Conservation (phyloP, 23 red algal species). For the Gracilaria caudata region DNA sequence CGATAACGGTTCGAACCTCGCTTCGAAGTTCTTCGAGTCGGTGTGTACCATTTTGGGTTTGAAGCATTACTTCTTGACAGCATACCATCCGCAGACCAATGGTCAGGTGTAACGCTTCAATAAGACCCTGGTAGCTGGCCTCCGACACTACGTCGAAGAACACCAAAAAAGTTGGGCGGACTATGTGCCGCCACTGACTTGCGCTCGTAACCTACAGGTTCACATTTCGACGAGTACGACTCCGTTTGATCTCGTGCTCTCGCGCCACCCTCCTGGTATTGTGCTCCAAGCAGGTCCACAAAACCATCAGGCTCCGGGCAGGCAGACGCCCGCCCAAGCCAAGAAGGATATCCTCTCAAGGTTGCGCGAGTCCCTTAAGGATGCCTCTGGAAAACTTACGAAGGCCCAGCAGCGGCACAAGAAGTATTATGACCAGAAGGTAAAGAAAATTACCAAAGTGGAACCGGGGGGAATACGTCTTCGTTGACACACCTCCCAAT, state of each 20-base stretch:
- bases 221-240: background rate
- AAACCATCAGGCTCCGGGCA: background rate
- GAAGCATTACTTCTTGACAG: slow-evolving; percentile 23
- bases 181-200: slow-evolving; percentile 4
- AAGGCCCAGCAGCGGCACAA: background rate
- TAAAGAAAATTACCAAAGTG: background rate
- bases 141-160: background rate
- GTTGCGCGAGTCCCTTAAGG: background rate
- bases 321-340: background rate
- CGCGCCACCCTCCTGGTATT: slow-evolving; percentile 10
- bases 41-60: slow-evolving; percentile 12
- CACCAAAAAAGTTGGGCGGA: slow-evolving; percentile 18
- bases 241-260: background rate
- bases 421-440: background rate
- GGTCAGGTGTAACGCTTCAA: slow-evolving; percentile 41
- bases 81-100: slow-evolving; percentile 49
- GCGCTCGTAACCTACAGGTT: slow-evolving; percentile 10
- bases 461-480: background rate
- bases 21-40: slow-evolving; percentile 25
- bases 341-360: background rate
- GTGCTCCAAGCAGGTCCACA: background rate
- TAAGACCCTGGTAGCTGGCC: slow-evolving; percentile 9
- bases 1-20: slow-evolving; percentile 24
- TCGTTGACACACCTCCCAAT: slow-evolving; percentile 3
- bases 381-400: background rate